Percentiles rank a stretch among this genome's conserved stretches.
Evolutionary conservation across 2,329 filamentous ascomycete species (phyloP).

Genomic region (Fusarium abutilonis): DNA sequence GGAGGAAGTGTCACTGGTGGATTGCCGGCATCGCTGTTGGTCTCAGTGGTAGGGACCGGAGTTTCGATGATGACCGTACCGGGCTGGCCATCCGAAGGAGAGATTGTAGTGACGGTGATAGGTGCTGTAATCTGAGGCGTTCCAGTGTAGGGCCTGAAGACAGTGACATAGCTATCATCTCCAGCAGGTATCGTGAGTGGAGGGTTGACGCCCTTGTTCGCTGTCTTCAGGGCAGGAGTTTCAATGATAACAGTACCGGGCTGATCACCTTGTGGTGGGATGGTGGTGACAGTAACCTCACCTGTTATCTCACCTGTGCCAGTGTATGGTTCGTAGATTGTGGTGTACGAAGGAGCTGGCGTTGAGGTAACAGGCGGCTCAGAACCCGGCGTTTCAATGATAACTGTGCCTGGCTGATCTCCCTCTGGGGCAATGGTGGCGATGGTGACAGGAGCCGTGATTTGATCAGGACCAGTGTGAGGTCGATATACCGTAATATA

Average conservation of each 20-base stretch:
- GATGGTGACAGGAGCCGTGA: constrained; percentile 2
- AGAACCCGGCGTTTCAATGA: constrained; percentile 14
- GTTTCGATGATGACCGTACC: constrained; percentile 25
- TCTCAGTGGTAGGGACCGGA: background rate
- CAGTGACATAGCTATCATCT: constrained; percentile 1
- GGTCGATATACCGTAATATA: constrained; percentile 13
- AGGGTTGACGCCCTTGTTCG: constrained; percentile 15
- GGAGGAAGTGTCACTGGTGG: constrained; percentile 1
- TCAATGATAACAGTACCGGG: constrained; percentile 31
- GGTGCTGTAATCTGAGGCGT: constrained; percentile 5
- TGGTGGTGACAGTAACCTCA: constrained; percentile 8
- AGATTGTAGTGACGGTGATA: constrained; percentile 10
- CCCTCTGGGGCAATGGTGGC: constrained; percentile 12
- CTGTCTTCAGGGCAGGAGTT: constrained; percentile 11
- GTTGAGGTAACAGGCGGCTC: constrained; percentile 4
- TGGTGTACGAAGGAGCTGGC: constrained; percentile 16
- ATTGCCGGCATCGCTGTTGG: background rate
- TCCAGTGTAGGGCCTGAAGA: constrained; percentile 10
- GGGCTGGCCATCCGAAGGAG: constrained; percentile 2
- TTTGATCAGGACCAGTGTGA: background rate
- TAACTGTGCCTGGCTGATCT: constrained; percentile 12
- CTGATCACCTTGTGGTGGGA: constrained; percentile 10
- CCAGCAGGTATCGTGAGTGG: constrained; percentile 21
- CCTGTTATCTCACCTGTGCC: constrained; percentile 17
- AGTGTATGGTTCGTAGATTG: constrained; percentile 25